Percentiles rank a stretch among this genome's conserved stretches.
These are phyloP conservation scores for Camellia oleifera DNA, from an alignment of 179 eudicot species.

Conservation along the genomic window DNA sequence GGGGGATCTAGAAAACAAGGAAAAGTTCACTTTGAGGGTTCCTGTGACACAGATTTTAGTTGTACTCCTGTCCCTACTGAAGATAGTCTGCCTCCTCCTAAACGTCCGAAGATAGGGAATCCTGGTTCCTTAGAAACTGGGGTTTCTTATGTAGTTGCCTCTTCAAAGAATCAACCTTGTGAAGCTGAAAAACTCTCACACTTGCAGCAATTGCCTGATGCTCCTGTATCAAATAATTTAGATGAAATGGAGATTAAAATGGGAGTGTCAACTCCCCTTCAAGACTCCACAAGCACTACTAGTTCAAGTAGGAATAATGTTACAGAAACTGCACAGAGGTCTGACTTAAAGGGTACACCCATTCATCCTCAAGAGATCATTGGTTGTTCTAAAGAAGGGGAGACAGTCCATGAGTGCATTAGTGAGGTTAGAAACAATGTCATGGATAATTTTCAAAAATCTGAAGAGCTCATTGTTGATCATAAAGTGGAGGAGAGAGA, in stretches of 20 bases:
- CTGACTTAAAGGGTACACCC: slow-evolving; percentile 18
- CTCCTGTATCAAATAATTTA: slow-evolving; percentile 18
- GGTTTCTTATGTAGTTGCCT: slow-evolving; percentile 22
- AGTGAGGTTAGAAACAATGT: slow-evolving; percentile 21
- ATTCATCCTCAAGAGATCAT: slow-evolving; percentile 20
- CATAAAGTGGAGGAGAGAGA: slow-evolving; percentile 11
- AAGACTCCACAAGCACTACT: too few species aligned
- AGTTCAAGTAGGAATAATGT: neutral
- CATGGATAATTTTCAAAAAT: slow-evolving; percentile 4
- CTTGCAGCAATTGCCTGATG: slow-evolving; percentile 22
- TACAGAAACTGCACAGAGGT: slow-evolving; percentile 8
- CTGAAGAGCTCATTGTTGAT: slow-evolving; percentile 22
- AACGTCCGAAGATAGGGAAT: slow-evolving; percentile 35
- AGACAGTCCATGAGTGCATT: slow-evolving; percentile 21
- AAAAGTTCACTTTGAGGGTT: neutral
- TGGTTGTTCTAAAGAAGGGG: slow-evolving; percentile 19
- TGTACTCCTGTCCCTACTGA: slow-evolving; percentile 18
- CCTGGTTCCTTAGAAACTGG: slow-evolving; percentile 18
- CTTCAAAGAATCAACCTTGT: slow-evolving; percentile 23
- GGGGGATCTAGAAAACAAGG: slow-evolving; percentile 20
- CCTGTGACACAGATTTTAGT: slow-evolving; percentile 16
- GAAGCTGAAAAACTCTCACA: slow-evolving; percentile 28
- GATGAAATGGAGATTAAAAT: too few species aligned
- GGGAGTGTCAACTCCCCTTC: too few species aligned
- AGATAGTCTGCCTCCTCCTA: slow-evolving; percentile 28